Percentiles rank a stretch among this genome's conserved stretches.
Evolutionary conservation across 208 protist species (phyloP).

Genomic region (Porcisia deanei): DNA sequence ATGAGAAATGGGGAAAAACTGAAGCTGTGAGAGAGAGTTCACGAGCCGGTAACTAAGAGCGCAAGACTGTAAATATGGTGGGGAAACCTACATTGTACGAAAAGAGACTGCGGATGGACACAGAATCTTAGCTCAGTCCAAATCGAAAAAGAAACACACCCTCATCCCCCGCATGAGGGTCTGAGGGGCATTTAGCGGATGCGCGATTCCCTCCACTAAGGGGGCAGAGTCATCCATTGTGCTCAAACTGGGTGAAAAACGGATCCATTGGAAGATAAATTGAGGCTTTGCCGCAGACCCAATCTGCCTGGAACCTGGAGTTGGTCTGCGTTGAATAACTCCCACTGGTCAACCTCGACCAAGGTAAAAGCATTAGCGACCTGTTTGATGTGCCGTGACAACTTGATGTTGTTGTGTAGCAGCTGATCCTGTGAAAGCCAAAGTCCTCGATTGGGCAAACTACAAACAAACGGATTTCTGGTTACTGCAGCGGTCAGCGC

Average conservation of each 20-base stretch:
- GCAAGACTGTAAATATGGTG: neutral
- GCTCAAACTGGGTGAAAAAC: slow-evolving; percentile 36
- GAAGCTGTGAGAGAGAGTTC: neutral
- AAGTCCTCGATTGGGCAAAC: slow-evolving; percentile 62
- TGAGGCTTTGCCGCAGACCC: slow-evolving; percentile 45
- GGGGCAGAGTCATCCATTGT: neutral
- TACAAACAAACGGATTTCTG: slow-evolving; percentile 71
- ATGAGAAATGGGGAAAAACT: neutral
- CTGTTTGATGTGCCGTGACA: slow-evolving; percentile 26
- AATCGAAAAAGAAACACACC: slow-evolving; percentile 2
- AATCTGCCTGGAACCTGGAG: slow-evolving; percentile 78
- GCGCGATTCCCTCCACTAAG: neutral
- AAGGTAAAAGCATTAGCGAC: slow-evolving; percentile 41
- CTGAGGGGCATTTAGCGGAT: neutral
- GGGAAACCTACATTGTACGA: neutral
- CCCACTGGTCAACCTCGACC: slow-evolving; percentile 83
- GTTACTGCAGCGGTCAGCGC: slow-evolving; percentile 72
- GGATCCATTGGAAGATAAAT: slow-evolving; percentile 3
- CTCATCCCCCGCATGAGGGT: neutral
- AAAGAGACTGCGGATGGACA: neutral
- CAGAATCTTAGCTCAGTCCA: neutral
- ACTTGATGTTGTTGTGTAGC: slow-evolving; percentile 55
- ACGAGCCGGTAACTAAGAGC: neutral
- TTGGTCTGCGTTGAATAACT: slow-evolving; percentile 88
- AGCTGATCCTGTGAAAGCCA: slow-evolving; percentile 89